A percentile compares a stretch with the other conserved stretches of the same genome.
Evolutionary conservation across 495 filamentous ascomycete genomes (phyloP).

Genomic region (Diplogelasinospora grovesii): DNA sequence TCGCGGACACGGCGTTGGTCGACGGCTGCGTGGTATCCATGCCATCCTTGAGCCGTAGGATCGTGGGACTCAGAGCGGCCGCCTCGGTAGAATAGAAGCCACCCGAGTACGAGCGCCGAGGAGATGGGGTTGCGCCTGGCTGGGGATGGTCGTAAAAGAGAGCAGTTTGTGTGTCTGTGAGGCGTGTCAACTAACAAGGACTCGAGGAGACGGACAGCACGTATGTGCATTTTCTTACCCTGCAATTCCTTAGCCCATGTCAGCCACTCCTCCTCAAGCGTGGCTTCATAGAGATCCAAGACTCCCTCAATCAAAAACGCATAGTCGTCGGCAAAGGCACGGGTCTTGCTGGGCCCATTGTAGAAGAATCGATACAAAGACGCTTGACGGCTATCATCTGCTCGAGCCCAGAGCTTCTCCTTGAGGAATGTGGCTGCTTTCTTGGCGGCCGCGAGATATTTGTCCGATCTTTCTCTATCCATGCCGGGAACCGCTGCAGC

Average conservation of each 20-base stretch:
- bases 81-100: slow-evolving; percentile 85
- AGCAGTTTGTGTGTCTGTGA: slow-evolving; percentile 55
- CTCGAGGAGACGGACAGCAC: slow-evolving; percentile 2
- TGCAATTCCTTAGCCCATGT: slow-evolving; percentile 81
- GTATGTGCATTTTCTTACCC: slow-evolving; percentile 44
- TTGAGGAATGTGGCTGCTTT: slow-evolving; percentile 71
- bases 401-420: slow-evolving; percentile 64
- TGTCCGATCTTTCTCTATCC: slow-evolving; percentile 45
- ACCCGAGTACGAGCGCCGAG: slow-evolving; percentile 41
- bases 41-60: slow-evolving; percentile 85
- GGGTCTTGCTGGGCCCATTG: slow-evolving; percentile 59
- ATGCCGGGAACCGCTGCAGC: slow-evolving; percentile 57
- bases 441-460: slow-evolving; percentile 58
- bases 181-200: slow-evolving; percentile 50
- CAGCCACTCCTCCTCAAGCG: slow-evolving; percentile 72
- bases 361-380: slow-evolving; percentile 71
- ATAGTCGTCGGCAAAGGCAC: slow-evolving; percentile 91
- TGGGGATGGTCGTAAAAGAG: slow-evolving; percentile 55
- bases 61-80: slow-evolving; percentile 57
- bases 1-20: slow-evolving; percentile 75
- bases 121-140: slow-evolving; percentile 22
- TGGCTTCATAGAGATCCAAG: slow-evolving; percentile 82
- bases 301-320: slow-evolving; percentile 82
- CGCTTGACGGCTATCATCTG: slow-evolving; percentile 30
- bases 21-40: slow-evolving; percentile 89